Base-by-base conservation (phyloP, 2,329 filamentous ascomycete genomes). In the Claviceps arundinis region DNA sequence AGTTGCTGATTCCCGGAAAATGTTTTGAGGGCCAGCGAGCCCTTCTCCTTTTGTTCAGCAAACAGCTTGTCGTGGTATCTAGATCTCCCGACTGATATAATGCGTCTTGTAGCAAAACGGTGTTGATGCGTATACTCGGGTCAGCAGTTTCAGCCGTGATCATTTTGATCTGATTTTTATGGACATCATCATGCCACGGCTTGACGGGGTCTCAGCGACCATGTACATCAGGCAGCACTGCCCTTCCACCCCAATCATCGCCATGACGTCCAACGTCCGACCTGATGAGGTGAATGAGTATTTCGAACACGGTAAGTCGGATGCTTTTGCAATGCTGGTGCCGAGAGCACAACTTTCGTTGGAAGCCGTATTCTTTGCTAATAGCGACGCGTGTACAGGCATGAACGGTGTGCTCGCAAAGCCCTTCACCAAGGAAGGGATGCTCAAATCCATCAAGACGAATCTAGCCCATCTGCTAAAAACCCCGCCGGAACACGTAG, bases 321-420 rank as follows among this genome's bases (percentile, higher is more conserved):
- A 34, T n/a, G 16, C 43, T 41, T 41, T 41, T 41, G 17, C 3
- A 24, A 9, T 8, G 37, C 8, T 16, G 11, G 14, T 5, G 11
- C 37, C 30, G 9, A 37, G 17, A 43, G 17, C 22, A n/a, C n/a
- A 14, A 14, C 3, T 14, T 17, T 22, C 14, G 17, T 13, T n/a
- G 41, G 14, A 43, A 43, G 19, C n/a, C 30, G 5, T 47, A 19
- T 9, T 4, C 7, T 22, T 43, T 41, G 43, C 50, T 49, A 50
- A 52, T 19, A 19, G 41, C 17, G n/a, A 13, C 17, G 6, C 24
- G 6, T 49, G 22, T 13, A 16, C 34, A 95, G 90, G 91, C 44
- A 96, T 98, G 90, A 94, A 95, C 63, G 93, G 95, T 63, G 91
- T 98, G 17, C 73, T 98, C 55, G 91, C 93, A 0, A 98, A 98